Conservation (phyloP, 2,329 filamentous ascomycete species). For the Truncatella angustata region DNA sequence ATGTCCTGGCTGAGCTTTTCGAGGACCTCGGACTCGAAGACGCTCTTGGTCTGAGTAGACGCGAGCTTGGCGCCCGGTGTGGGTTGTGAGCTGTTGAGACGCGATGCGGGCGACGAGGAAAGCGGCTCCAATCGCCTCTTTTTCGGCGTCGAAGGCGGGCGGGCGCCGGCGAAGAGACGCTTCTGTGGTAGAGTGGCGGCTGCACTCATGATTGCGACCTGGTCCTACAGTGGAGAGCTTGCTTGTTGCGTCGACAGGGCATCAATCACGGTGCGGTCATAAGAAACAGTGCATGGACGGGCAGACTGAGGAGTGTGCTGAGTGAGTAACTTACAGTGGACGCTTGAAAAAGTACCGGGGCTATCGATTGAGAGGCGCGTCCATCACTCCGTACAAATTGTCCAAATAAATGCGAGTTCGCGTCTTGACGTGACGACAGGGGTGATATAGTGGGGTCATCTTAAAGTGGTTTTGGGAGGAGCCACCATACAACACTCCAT, state of each 20-base stretch:
- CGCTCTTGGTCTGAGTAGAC: slow-evolving; percentile 81
- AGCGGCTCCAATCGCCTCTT: slow-evolving; percentile 79
- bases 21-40: slow-evolving; percentile 89
- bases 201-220: slow-evolving; percentile 20
- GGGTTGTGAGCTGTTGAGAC: slow-evolving; percentile 63
- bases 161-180: slow-evolving; percentile 68
- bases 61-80: slow-evolving; percentile 60
- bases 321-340: not conserved
- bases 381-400: no score
- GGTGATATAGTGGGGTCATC: not conserved
- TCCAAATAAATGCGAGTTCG: slow-evolving; percentile 1
- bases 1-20: slow-evolving; percentile 97
- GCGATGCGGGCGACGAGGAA: slow-evolving; percentile 53
- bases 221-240: no score
- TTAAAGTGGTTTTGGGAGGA: slow-evolving; percentile 4
- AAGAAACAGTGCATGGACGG: not conserved
- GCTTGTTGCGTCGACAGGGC: not conserved
- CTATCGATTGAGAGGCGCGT: slow-evolving; percentile 5
- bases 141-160: slow-evolving; percentile 56
- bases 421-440: slow-evolving; percentile 6
- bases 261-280: no score
- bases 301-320: not conserved
- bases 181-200: slow-evolving; percentile 63
- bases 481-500: no score
- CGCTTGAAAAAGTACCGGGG: not conserved